phyloP scores from a whole-genome alignment of 2,329 filamentous ascomycete genomes.

The Aspergillus cejpii region DNA sequence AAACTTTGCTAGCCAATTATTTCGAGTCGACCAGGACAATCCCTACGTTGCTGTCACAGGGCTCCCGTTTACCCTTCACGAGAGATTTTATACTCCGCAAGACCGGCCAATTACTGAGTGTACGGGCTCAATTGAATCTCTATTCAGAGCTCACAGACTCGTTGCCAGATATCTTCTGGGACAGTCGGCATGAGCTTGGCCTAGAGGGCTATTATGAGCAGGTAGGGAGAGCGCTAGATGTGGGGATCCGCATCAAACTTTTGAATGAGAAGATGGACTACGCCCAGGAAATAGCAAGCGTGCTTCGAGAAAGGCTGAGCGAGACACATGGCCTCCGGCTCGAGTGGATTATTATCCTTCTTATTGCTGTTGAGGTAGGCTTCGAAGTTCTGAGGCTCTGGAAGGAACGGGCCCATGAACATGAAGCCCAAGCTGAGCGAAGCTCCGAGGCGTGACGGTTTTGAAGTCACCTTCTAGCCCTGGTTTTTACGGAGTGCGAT shows the following conservation, averaged over 20 bases:
- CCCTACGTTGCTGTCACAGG: conserved; percentile 66
- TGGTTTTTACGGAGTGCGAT: too few relatives aligned
- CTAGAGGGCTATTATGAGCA: conserved; percentile 94
- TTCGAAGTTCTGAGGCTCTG: conserved; percentile 75
- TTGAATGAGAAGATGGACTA: conserved; percentile 98
- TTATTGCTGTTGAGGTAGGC: conserved; percentile 86
- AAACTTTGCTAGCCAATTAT: conserved; percentile 73
- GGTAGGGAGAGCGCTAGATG: conserved; percentile 82
- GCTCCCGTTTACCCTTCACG: conserved; percentile 56
- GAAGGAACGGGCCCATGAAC: conserved; percentile 51
- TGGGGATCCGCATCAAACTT: conserved; percentile 81
- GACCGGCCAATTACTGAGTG: conserved; percentile 81
- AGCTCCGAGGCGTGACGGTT: background rate
- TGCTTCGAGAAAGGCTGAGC: conserved; percentile 78
- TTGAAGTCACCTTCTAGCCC: background rate
- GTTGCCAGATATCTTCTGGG: conserved; percentile 95
- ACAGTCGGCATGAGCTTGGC: conserved; percentile 77
- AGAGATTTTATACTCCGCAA: conserved; percentile 81
- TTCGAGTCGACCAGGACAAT: conserved; percentile 81
- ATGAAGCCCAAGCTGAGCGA: conserved; percentile 19
- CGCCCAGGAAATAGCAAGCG: conserved; percentile 86
- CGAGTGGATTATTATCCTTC: conserved; percentile 91
- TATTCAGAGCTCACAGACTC: conserved; percentile 96
- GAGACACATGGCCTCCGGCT: conserved; percentile 83
- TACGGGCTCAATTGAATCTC: conserved; percentile 88